Percentiles rank a stretch among this genome's conserved stretches.
Evolutionary conservation across 108 stramenopile genomes (phyloP).

Genomic region (Cyclotella cryptica): DNA sequence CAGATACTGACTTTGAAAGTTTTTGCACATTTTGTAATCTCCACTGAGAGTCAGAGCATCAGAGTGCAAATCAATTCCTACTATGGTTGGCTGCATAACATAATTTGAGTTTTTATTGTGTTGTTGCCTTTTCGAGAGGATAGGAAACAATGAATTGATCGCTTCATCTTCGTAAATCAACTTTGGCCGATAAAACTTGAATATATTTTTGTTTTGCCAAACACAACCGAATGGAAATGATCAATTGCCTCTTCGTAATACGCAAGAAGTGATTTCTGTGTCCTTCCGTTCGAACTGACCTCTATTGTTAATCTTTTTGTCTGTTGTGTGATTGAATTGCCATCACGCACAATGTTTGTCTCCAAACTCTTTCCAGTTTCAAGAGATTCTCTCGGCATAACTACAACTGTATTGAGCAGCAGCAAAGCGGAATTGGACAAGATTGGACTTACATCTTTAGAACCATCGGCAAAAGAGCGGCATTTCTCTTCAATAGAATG

Average conservation of each 20-base stretch:
- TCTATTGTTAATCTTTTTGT: neutral
- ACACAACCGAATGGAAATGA: conserved; percentile 35
- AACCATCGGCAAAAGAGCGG: neutral
- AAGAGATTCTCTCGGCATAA: conserved; percentile 20
- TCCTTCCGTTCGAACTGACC: neutral
- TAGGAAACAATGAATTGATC: neutral
- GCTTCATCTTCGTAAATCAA: conserved; percentile 35
- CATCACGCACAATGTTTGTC: neutral
- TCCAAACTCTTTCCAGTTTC: neutral
- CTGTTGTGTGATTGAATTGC: too few relatives aligned
- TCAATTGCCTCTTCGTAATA: conserved; percentile 42
- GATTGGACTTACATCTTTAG: neutral
- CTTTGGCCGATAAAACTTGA: conserved; percentile 19
- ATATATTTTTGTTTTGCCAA: conserved; percentile 3
- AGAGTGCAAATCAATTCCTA: conserved; percentile 52
- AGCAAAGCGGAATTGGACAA: neutral
- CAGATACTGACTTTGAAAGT: neutral
- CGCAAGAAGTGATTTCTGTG: conserved; percentile 1
- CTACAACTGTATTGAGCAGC: conserved; percentile 28
- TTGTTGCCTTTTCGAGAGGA: too few relatives aligned
- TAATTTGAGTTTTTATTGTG: neutral
- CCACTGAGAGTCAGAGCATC: conserved; percentile 47
- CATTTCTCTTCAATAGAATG: neutral
- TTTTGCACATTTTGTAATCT: conserved; percentile 4
- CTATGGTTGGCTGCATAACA: neutral